Percentiles rank a stretch among this genome's conserved stretches.
These are phyloP conservation scores for Cylindrotheca closterium DNA, from an alignment of 108 stramenopile genomes.

Conservation along the genomic window DNA sequence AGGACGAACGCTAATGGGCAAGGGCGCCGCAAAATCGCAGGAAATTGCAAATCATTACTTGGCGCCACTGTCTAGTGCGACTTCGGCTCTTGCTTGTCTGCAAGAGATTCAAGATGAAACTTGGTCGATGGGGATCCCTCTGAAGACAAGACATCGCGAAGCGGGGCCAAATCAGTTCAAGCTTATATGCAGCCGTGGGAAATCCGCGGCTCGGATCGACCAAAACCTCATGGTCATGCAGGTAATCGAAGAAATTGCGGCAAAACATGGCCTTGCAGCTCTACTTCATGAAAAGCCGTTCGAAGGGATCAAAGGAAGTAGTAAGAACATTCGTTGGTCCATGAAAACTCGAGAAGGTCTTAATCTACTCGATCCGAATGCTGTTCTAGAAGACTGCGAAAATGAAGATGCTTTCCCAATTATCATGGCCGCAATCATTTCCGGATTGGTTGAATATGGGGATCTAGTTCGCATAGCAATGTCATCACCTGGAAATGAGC, in stretches of 20 bases:
- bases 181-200: constrained; percentile 90
- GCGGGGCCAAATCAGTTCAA: constrained; percentile 96
- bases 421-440: constrained; percentile 90
- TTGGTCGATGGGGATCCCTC: constrained; percentile 85
- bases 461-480: constrained; percentile 95
- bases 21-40: constrained; percentile 91
- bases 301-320: constrained; percentile 92
- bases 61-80: constrained; percentile 79
- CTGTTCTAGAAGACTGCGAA: constrained; percentile 61
- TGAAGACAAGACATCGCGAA: constrained; percentile 94
- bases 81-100: constrained; percentile 88
- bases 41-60: constrained; percentile 97
- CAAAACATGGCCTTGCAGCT: constrained; percentile 91
- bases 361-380: constrained; percentile 76
- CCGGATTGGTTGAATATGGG: constrained; percentile 92
- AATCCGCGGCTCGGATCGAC: constrained; percentile 91
- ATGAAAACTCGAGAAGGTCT: constrained; percentile 84
- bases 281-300: constrained; percentile 97
- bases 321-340: constrained; percentile 98
- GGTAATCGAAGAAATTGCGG: constrained; percentile 92
- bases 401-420: constrained; percentile 83
- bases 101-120: constrained; percentile 93
- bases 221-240: constrained; percentile 97
- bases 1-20: constrained; percentile 94
- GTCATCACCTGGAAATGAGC: constrained; percentile 91